Evolutionary conservation across 345 rosid species (phyloP), one percentile per base, ranked within the genome.

Genomic region (Bruguiera parviflora): DNA sequence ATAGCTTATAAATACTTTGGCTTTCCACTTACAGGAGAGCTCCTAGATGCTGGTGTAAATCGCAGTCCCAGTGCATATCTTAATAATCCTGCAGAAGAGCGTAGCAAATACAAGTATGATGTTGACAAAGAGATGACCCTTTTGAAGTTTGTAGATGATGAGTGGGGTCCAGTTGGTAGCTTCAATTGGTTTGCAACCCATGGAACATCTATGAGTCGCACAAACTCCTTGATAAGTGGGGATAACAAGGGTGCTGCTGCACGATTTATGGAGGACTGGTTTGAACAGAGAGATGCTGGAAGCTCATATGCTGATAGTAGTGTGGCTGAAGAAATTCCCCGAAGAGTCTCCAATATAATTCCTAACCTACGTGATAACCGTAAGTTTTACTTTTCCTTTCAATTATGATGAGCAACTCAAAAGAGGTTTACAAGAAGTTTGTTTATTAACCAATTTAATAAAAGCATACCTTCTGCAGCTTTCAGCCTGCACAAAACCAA

Each of bases 231-330:
- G 82, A 84, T 94, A 74, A 94, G 98, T 74, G 98, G 98, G 70
- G 98, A 94, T 81, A 94, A 94, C 86, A 94, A 93, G 81, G 98
- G 98, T 6, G 82, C 97, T 66, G 98, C 98, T 57, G 90, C 98
- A 0, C 83, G 98, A 61, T 78, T 94, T 65, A 94, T 87, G 97
- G 98, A 94, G 77, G 97, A 93, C 70, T 88, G 95, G 97, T 89
- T 87, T 86, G 81, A 79, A 74, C 85, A 80, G 74, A 78, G 75
- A 57, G 71, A 28, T 24, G 55, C 4, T 66, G 76, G 47, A 76
- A 72, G 70, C 59, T 77, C 84, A 39, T 60, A 67, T 72, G 53
- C 81, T 28, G 72, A 80, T 69, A 78, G 82, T 24, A 61, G 74
- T 63, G 75, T 25, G 25, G 70, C 77, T 9, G 80, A 74, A 60